Evolutionary conservation across 2,329 filamentous ascomycete genomes (phyloP).

Genomic region (Colletotrichum acutatum): DNA sequence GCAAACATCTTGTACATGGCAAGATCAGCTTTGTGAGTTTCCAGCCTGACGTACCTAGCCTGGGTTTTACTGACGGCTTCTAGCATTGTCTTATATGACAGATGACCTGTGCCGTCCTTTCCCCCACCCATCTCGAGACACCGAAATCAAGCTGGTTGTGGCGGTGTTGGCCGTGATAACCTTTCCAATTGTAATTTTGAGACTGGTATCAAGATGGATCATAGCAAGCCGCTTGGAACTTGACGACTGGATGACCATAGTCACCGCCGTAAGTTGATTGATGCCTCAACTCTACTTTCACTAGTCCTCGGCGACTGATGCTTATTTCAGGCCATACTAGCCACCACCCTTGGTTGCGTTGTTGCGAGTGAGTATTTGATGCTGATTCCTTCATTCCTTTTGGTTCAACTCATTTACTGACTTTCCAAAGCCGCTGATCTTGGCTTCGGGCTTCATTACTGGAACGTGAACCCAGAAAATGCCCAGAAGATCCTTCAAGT

Average conservation of each 20-base stretch:
- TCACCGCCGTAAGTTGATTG: background rate
- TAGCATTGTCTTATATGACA: slow-evolving; percentile 13
- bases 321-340: background rate
- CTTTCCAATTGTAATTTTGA: slow-evolving; percentile 16
- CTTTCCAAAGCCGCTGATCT: slow-evolving; percentile 2
- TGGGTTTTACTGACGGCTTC: background rate
- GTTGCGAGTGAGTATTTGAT: slow-evolving; percentile 5
- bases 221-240: slow-evolving; percentile 4
- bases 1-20: slow-evolving; percentile 4
- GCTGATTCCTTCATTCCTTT: rapidly evolving
- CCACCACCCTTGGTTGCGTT: slow-evolving; percentile 3
- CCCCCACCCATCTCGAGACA: background rate
- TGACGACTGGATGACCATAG: slow-evolving; percentile 28
- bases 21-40: slow-evolving; percentile 23
- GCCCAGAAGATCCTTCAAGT: slow-evolving; percentile 23
- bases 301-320: background rate
- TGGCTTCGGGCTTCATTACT: slow-evolving; percentile 39
- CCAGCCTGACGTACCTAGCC: rapidly evolving
- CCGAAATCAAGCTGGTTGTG: slow-evolving; percentile 21
- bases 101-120: slow-evolving; percentile 18
- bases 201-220: background rate
- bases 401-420: background rate
- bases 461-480: slow-evolving; percentile 36
- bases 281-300: too few relatives aligned
- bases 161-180: slow-evolving; percentile 5